Evolutionary conservation across 352 stramenopile genomes (phyloP).

Genomic region (Globisporangium yorkense): DNA sequence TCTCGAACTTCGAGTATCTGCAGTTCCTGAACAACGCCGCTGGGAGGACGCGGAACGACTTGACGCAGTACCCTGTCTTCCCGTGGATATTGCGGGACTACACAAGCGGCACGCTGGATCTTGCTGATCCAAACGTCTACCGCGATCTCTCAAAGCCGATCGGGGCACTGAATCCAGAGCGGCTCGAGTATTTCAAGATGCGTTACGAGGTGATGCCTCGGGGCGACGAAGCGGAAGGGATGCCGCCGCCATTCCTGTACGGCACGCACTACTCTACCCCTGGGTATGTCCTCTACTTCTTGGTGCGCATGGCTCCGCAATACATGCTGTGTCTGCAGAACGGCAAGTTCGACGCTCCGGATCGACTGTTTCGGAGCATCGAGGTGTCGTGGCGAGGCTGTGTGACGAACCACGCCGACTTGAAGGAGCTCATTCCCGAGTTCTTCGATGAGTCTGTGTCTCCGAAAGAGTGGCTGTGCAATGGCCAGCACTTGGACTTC

Average conservation of each 20-base stretch:
- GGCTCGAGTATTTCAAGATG: conserved; percentile 84
- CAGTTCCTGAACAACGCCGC: conserved; percentile 86
- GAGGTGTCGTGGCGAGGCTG: conserved; percentile 88
- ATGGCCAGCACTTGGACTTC: conserved; percentile 94
- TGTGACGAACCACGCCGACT: conserved; percentile 86
- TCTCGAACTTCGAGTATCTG: conserved; percentile 95
- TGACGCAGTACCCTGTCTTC: conserved; percentile 97
- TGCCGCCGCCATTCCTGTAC: conserved; percentile 95
- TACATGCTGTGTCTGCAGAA: conserved; percentile 96
- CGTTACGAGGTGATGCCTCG: conserved; percentile 88
- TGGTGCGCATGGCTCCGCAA: conserved; percentile 95
- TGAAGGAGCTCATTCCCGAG: conserved; percentile 99
- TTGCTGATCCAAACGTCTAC: conserved; percentile 80
- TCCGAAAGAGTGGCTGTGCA: conserved; percentile 90
- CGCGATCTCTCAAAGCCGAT: conserved; percentile 95
- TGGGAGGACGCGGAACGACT: conserved; percentile 82
- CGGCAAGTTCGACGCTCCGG: conserved; percentile 97
- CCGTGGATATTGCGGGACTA: conserved; percentile 96
- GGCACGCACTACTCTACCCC: conserved; percentile 92
- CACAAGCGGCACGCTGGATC: conserved; percentile 70
- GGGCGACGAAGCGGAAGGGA: conserved; percentile 65
- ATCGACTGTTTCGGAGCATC: conserved; percentile 96
- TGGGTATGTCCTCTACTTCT: conserved; percentile 97
- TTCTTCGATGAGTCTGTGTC: conserved; percentile 91
- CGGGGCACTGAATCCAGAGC: conserved; percentile 88